Conservation (phyloP, 257 asterid genomes). For the Lycium barbarum region DNA sequence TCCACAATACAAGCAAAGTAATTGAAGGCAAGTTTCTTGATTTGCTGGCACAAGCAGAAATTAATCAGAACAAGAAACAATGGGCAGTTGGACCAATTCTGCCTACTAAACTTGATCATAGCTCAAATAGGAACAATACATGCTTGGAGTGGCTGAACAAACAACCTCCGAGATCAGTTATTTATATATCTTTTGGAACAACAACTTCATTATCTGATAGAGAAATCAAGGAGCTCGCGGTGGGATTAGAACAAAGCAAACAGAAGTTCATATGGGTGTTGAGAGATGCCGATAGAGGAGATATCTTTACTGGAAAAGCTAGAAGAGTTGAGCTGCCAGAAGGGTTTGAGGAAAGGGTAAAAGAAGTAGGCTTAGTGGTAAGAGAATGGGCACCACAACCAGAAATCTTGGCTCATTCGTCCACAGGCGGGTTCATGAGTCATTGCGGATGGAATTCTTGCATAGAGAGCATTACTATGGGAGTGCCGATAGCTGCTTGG, state of each 20-base stretch:
- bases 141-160: conserved; percentile 59
- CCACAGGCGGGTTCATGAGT: conserved; percentile 62
- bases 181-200: conserved; percentile 57
- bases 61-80: conserved; percentile 36
- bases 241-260: conserved; percentile 50
- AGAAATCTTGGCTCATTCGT: conserved; percentile 49
- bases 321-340: conserved; percentile 29
- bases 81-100: conserved; percentile 83
- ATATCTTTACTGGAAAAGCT: background rate
- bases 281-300: conserved; percentile 51
- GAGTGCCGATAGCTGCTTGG: conserved; percentile 66
- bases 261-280: conserved; percentile 54
- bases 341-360: conserved; percentile 52
- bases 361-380: conserved; percentile 47
- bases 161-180: conserved; percentile 45
- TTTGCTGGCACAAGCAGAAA: conserved; percentile 34
- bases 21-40: conserved; percentile 58
- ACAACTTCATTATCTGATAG: conserved; percentile 42
- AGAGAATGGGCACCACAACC: conserved; percentile 65
- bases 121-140: background rate
- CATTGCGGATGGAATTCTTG: conserved; percentile 76
- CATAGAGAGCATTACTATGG: conserved; percentile 67
- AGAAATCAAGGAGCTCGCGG: conserved; percentile 50
- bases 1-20: conserved; percentile 62
- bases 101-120: conserved; percentile 28